phyloP scores from a whole-genome alignment of 192 early-diverging fungal species.

The Coemansia sp. region DNA sequence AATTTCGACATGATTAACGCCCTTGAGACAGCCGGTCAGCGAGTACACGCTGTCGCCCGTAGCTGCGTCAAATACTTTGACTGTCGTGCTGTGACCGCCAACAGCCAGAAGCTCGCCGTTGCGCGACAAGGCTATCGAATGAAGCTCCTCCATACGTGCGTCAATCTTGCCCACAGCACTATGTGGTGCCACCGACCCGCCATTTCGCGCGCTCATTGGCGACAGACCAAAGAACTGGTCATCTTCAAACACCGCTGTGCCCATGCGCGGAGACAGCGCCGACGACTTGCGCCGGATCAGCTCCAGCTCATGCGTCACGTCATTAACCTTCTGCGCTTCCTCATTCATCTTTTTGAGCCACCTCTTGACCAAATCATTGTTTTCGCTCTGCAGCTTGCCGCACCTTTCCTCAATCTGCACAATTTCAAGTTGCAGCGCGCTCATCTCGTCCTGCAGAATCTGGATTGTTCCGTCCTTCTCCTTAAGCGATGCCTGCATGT shows the following conservation, averaged over 20 bases:
- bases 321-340: conserved; percentile 90
- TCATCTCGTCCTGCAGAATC: conserved; percentile 89
- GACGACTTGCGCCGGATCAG: conserved; percentile 54
- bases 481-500: conserved; percentile 54
- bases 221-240: conserved; percentile 37
- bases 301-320: conserved; percentile 87
- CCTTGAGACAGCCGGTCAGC: conserved; percentile 79
- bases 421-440: conserved; percentile 87
- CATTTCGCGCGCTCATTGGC: conserved; percentile 11
- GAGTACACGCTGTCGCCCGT: conserved; percentile 62
- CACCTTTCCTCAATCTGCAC: conserved; percentile 67
- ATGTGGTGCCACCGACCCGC: conserved; percentile 39
- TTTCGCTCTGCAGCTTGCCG: conserved; percentile 73
- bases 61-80: conserved; percentile 74
- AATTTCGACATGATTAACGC: conserved; percentile 73
- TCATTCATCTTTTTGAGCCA: conserved; percentile 91
- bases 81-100: conserved; percentile 77
- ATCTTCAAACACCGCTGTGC: conserved; percentile 24
- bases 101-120: conserved; percentile 72
- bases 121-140: conserved; percentile 69
- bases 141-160: conserved; percentile 65
- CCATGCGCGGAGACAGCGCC: conserved; percentile 35
- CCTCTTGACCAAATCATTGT: conserved; percentile 80
- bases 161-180: conserved; percentile 43
- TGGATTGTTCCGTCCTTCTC: conserved; percentile 95